A percentile compares a stretch with the other conserved stretches of the same genome.
phyloP scores from a whole-genome alignment of 1,284 basidiomycete genomes.

The Agroathelia rolfsii region DNA sequence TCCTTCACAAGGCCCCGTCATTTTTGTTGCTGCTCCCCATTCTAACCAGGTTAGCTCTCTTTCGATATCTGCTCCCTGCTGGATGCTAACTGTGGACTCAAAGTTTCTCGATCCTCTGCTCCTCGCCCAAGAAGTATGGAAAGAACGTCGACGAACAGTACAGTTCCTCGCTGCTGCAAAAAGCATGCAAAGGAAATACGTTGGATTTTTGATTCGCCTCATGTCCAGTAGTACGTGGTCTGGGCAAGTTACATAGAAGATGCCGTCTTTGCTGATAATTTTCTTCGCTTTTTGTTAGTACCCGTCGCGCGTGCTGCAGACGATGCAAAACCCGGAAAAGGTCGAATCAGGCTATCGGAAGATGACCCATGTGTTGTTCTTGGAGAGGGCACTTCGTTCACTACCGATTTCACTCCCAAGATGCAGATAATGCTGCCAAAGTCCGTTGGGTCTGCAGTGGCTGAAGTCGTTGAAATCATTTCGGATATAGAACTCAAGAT shows the following conservation, averaged over 20 bases:
- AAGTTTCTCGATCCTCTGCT: constrained; percentile 95
- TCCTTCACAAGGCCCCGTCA: constrained; percentile 84
- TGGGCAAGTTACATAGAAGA: too few species aligned
- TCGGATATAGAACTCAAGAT: constrained; percentile 81
- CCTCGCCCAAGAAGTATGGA: constrained; percentile 79
- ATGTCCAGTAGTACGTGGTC: constrained; percentile 83
- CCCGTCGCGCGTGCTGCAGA: constrained; percentile 92
- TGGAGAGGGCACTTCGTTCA: constrained; percentile 78
- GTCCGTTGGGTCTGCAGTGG: constrained; percentile 66
- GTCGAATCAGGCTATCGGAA: constrained; percentile 63
- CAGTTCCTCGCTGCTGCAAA: constrained; percentile 92
- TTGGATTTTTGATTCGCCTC: constrained; percentile 79
- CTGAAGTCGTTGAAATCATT: constrained; percentile 82
- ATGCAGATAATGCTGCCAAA: constrained; percentile 90
- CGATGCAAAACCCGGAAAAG: constrained; percentile 71
- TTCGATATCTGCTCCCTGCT: constrained; percentile 4
- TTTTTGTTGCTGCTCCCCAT: constrained; percentile 96
- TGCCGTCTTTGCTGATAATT: too few species aligned
- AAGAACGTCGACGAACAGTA: constrained; percentile 78
- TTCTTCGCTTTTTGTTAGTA: constrained; percentile 39
- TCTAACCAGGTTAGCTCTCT: constrained; percentile 72
- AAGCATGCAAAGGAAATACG: constrained; percentile 72
- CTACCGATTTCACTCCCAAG: constrained; percentile 64
- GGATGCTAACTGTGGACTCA: too few species aligned
- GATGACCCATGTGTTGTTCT: constrained; percentile 73